Evolutionary conservation across 495 filamentous ascomycete species (phyloP), one percentile per base, ranked within the genome.

Genomic region (Daldinia vernicosa): DNA sequence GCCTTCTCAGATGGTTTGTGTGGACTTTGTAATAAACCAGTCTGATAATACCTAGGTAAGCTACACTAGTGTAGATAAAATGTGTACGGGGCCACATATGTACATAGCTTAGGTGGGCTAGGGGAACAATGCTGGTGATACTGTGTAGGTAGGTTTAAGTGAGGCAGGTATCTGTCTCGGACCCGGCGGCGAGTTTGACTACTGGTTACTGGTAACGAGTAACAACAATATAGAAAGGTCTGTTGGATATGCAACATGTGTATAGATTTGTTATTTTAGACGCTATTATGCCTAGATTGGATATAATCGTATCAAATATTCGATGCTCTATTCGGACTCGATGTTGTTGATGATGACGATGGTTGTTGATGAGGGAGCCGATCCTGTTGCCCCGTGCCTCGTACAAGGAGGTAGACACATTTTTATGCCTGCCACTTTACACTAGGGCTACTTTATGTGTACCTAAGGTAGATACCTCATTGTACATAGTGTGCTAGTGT

Each of bases 301-400:
- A 35, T 14, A 11, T 35, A 14, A 14, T 1, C 32, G 32, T 40
- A 14, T 39, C 14, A 15, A 40, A 40, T 40, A 17, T 40, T 40
- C 2, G 39, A 17, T 15, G 39, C 15, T 40, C 1, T 47, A 19
- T 24, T 22, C 19, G n/a, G 45, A 51, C 19, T 53, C 12, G 47
- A 45, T 45, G 24, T 59, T 40, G 12, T 39, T 59, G 32, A 35
- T 39, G 58, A 66, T 56, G 56, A 30, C 22, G 17, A 22, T 43
- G 22, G 17, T 56, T 56, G 30, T 33, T 56, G 53, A 26, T 7
- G 22, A 27, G 15, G 56, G 35, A 59, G 12, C 12, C 14, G 22
- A 59, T 54, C 52, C 43, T 32, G 65, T 72, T 72, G 70, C 70
- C 60, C 70, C 53, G 64, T 72, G 65, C 60, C 9, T 9, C 32